A percentile compares a stretch with the other conserved stretches of the same genome.
Conservation (phyloP, 164 flowering plant genomes). For the Kalanchoe fedtschenkoi region DNA sequence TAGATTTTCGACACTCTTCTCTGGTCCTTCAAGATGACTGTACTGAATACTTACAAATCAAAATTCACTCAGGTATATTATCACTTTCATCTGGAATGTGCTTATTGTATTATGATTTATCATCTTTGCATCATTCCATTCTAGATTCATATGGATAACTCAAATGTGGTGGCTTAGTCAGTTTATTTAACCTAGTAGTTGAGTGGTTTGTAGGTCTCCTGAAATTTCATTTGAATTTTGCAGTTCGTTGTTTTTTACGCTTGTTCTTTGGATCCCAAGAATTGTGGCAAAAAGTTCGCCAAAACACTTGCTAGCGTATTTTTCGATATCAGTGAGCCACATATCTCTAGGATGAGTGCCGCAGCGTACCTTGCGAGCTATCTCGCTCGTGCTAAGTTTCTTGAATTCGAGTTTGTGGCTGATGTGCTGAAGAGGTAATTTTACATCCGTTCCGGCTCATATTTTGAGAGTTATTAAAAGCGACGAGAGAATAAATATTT, state of each 20-base stretch:
- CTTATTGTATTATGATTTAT: neutral
- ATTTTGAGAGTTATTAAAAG: neutral
- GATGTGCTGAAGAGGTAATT: slow-evolving; percentile 48
- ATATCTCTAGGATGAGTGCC: slow-evolving; percentile 76
- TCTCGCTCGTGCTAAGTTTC: slow-evolving; percentile 71
- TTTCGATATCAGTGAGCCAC: slow-evolving; percentile 11
- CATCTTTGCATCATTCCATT: no score
- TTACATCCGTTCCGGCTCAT: neutral
- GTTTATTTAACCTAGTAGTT: neutral
- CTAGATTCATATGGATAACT: neutral
- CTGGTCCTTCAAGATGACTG: slow-evolving; percentile 54
- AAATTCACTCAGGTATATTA: slow-evolving; percentile 84
- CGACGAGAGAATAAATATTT: neutral
- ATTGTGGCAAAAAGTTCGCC: slow-evolving; percentile 61
- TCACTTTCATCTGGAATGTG: neutral
- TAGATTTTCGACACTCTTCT: slow-evolving; percentile 76
- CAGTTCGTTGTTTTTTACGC: slow-evolving; percentile 95
- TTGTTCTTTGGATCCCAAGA: slow-evolving; percentile 80
- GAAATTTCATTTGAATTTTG: slow-evolving; percentile 13
- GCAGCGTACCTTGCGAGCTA: slow-evolving; percentile 93
- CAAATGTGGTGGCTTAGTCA: neutral
- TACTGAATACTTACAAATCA: slow-evolving; percentile 65
- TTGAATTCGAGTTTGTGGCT: slow-evolving; percentile 37
- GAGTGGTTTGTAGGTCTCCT: no score
- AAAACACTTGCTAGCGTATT: slow-evolving; percentile 47